phyloP scores from a whole-genome alignment of 2,329 filamentous ascomycete species.

The Colletotrichum eleusines region DNA sequence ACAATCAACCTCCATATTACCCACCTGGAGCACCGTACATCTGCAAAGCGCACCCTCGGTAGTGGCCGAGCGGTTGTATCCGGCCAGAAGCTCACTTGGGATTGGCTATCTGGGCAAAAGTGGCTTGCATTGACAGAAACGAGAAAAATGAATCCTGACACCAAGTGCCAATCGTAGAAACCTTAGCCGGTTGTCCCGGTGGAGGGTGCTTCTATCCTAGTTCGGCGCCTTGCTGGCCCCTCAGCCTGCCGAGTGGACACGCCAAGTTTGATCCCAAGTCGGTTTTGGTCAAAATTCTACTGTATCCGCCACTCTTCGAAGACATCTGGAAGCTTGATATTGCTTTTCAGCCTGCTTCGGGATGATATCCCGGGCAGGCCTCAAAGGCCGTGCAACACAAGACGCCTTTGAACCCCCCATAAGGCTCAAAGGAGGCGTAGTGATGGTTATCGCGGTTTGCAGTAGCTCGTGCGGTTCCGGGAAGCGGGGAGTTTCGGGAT shows the following conservation, averaged over 20 bases:
- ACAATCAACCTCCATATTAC: constrained; percentile 1
- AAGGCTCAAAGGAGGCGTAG: constrained; percentile 36
- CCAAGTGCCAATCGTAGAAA: constrained; percentile 13
- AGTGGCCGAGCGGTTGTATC: constrained; percentile 9
- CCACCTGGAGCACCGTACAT: constrained; percentile 15
- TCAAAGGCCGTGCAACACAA: constrained; percentile 27
- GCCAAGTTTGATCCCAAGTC: constrained; percentile 18
- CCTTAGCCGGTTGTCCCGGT: constrained; percentile 24
- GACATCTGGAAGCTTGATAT: neutral
- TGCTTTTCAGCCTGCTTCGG: constrained; percentile 28
- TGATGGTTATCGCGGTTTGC: constrained; percentile 28
- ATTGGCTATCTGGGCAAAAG: constrained; percentile 23
- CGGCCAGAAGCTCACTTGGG: constrained; percentile 8
- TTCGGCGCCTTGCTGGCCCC: constrained; percentile 24
- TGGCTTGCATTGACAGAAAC: constrained; percentile 31
- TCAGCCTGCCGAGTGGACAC: constrained; percentile 28
- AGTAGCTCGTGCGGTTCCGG: constrained; percentile 30
- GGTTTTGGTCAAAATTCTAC: neutral
- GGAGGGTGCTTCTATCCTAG: constrained; percentile 15
- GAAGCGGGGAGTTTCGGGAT: constrained; percentile 34
- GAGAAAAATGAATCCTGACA: constrained; percentile 28
- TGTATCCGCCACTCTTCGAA: neutral
- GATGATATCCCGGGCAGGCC: constrained; percentile 17
- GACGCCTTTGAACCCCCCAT: constrained; percentile 26
- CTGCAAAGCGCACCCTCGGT: constrained; percentile 25